phyloP scores from a whole-genome alignment of 2,329 filamentous ascomycete species.

The Monosporascus sp. region DNA sequence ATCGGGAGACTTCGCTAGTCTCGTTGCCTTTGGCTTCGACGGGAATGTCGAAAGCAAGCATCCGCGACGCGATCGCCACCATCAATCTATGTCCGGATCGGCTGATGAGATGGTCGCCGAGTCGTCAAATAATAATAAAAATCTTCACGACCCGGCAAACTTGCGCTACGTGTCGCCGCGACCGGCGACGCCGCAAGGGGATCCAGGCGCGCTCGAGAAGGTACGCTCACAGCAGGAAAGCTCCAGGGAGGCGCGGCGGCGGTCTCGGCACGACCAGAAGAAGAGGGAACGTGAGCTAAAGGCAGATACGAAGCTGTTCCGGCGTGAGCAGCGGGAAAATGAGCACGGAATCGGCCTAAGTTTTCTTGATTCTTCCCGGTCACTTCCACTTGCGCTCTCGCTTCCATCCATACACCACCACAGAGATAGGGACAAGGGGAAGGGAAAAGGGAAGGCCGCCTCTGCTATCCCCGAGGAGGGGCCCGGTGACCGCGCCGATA shows the following conservation, averaged over 20 bases:
- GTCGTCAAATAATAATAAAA: neutral
- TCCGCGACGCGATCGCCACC: neutral
- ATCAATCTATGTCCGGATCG: neutral
- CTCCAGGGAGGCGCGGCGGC: slow-evolving; percentile 12
- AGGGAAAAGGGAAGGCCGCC: neutral
- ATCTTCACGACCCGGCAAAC: neutral
- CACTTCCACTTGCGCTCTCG: neutral
- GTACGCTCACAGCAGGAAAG: slow-evolving; percentile 15
- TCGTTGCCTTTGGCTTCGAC: slow-evolving; percentile 18
- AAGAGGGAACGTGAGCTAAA: slow-evolving; percentile 12
- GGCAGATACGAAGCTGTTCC: slow-evolving; percentile 8
- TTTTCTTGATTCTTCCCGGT: neutral
- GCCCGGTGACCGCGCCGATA: neutral
- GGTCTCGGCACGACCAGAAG: slow-evolving; percentile 18
- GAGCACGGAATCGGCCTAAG: neutral
- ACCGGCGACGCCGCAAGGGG: slow-evolving; percentile 5
- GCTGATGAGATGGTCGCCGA: neutral
- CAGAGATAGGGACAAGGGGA: slow-evolving; percentile 13
- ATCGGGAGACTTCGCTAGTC: slow-evolving; percentile 3
- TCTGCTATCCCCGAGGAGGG: neutral
- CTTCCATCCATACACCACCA: neutral
- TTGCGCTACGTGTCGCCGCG: neutral
- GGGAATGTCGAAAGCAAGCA: slow-evolving; percentile 5
- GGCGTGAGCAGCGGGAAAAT: slow-evolving; percentile 5
- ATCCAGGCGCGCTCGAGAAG: slow-evolving; percentile 11